Base-by-base conservation (phyloP, 2,329 filamentous ascomycete genomes). In the Colletotrichum tanaceti region DNA sequence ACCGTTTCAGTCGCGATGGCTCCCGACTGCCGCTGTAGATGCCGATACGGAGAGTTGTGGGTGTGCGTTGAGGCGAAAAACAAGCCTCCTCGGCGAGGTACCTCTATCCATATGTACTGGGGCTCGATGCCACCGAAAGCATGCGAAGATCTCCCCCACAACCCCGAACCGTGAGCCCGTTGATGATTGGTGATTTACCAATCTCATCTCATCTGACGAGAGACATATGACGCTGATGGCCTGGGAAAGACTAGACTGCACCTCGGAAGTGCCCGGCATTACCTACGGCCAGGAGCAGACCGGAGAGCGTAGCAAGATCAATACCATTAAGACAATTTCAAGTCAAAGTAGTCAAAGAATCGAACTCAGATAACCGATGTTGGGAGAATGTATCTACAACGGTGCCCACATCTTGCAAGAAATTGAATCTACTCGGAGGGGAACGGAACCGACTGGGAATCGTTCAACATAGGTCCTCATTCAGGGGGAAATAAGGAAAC, bases 151-250 rank as follows among this genome's bases (percentile, higher is more conserved):
- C n/a, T 55, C 32, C 35, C 59, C 49, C 49, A 50, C 41, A 50
- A n/a, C 41, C 39, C 49, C 41, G 49, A 41, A 54, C 20, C 24
- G 43, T 61, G 32, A 52, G 57, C 43, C 41, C 54, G 60, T 65
- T 55, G 50, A 55, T 50, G 20, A 18, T 16, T 49, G 24, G 1
- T n/a, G 18, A 41, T 39, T 61, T 44, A 65, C 55, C 63, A 62
- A 66, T 66, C 63, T 38, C 58, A 66, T 66, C 63, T 66, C 62
- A 62, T 66, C 63, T 62, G 58, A 66, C 62, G 58, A n/a, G 63
- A n/a, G 41, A 49, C 20, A 24, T 18, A 38, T 38, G 28, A 49
- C 50, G 58, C 47, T 44, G 43, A 50, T 61, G 22, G 10, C 28
- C 28, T 16, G 39, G 39, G 22, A 20, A 39, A 22, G 46, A 5